Conservation (phyloP, 164 flowering plant genomes). For the Hamamelis virginiana region DNA sequence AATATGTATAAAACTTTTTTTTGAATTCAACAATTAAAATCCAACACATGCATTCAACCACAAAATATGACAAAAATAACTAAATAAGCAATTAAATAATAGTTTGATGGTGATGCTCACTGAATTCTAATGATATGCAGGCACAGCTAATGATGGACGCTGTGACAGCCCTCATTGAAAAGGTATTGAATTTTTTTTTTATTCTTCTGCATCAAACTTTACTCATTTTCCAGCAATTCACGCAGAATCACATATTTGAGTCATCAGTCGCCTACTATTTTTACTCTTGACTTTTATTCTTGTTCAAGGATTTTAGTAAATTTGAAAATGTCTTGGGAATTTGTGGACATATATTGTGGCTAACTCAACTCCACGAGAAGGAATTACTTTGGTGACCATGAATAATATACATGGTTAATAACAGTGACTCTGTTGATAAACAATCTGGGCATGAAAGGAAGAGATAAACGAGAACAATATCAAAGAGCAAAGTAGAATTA, state of each 20-base stretch:
- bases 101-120: neutral
- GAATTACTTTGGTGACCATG: too few species aligned
- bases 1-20: too few species aligned
- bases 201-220: neutral
- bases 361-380: too few species aligned
- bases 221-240: neutral
- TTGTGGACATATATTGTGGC: too few species aligned
- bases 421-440: too few species aligned
- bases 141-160: constrained; percentile 9
- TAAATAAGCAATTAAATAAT: neutral
- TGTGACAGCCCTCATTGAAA: neutral
- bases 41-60: too few species aligned
- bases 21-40: too few species aligned
- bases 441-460: too few species aligned
- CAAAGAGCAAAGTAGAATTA: too few species aligned
- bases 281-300: neutral
- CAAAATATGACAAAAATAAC: neutral
- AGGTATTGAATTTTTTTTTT: neutral
- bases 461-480: too few species aligned
- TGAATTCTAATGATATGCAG: neutral
- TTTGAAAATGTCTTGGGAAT: too few species aligned
- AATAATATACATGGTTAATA: too few species aligned
- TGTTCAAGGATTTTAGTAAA: neutral
- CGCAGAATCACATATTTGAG: neutral
- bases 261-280: neutral